Evolutionary conservation across 2,329 filamentous ascomycete genomes (phyloP), one percentile per base, ranked within the genome.

Genomic region (Fusarium oligoseptatum): DNA sequence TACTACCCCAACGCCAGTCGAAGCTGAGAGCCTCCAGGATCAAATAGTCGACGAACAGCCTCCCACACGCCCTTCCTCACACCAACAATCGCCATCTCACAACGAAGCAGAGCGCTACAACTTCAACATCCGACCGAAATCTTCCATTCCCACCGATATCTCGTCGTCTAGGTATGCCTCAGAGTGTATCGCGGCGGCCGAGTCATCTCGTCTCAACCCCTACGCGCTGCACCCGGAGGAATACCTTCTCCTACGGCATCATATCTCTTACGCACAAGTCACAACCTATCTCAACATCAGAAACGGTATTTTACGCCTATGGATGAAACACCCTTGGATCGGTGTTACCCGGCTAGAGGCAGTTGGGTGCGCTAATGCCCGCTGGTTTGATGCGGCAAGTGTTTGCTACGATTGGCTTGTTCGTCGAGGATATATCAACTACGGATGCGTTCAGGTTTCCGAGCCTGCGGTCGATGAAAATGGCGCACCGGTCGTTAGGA

Each of bases 221-320:
- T 98, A 97, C 82, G 92, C 93, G 12, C 85, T 99, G 43, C 95
- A 98, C 82, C 88, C 90, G 29, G 92, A 94, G 72, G 97, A 99
- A 82, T 95, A 98, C 80, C 86, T 89, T 68, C 87, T 98, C 69
- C 85, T 99, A 45, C 91, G 94, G 71, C 88, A 94, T 71, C 92
- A 97, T 78, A 91, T 99, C 76, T 97, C 93, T 80, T 92, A 94
- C 78, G 88, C 92, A 36, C 97, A 99, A 83, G 95, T 98, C 75
- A 98, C 96, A 3, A 94, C 95, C 14, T 99, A 99, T 83, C 87
- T 99, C 64, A 98, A 98, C 81, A 97, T 99, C 72, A 91, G 97
- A 77, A 99, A 99, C 82, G 94, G 95, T 17, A 98, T 99, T 68
- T 86, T 99, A 63, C 90, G 97, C 65, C 84, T 98, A 45, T 99